These are phyloP conservation scores for Jaenimonas drosophilae DNA, from an alignment of 208 protist species.

Conservation along the genomic window DNA sequence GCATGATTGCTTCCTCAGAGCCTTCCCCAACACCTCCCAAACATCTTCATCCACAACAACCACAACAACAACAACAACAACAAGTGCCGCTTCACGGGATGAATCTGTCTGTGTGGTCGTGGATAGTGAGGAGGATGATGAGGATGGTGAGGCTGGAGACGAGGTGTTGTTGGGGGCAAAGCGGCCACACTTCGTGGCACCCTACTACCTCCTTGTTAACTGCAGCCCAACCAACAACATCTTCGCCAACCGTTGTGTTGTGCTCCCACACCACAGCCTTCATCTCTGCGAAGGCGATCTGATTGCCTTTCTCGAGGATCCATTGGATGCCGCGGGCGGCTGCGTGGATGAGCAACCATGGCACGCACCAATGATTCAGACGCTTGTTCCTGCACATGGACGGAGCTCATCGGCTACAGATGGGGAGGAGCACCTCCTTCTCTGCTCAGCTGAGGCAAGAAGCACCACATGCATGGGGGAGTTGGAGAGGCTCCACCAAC, in stretches of 20 bases:
- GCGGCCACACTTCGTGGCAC: slow-evolving; percentile 9
- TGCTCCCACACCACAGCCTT: slow-evolving; percentile 25
- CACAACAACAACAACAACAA: too few species aligned
- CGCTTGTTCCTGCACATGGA: too few species aligned
- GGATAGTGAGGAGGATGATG: slow-evolving; percentile 1
- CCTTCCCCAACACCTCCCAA: too few species aligned
- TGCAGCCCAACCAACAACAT: slow-evolving; percentile 54
- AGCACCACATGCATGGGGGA: too few species aligned
- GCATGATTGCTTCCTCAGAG: slow-evolving; percentile 16
- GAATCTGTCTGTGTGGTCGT: background rate
- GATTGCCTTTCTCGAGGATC: slow-evolving; percentile 64
- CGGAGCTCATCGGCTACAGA: too few species aligned
- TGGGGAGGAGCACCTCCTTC: too few species aligned
- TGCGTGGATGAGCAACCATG: slow-evolving; percentile 16
- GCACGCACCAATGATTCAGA: background rate
- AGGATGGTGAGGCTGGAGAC: slow-evolving; percentile 5
- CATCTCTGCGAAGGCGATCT: slow-evolving; percentile 51
- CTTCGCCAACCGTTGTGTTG: slow-evolving; percentile 29
- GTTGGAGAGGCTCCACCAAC: too few species aligned
- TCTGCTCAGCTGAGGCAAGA: too few species aligned
- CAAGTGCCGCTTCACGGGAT: background rate
- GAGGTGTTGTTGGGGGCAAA: background rate
- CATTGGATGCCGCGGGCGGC: slow-evolving; percentile 57
- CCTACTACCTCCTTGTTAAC: slow-evolving; percentile 73
- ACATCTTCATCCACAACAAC: too few species aligned